Percentiles rank a stretch among this genome's conserved stretches.
Conservation (phyloP, 345 rosid species). For the Durio zibethinus region DNA sequence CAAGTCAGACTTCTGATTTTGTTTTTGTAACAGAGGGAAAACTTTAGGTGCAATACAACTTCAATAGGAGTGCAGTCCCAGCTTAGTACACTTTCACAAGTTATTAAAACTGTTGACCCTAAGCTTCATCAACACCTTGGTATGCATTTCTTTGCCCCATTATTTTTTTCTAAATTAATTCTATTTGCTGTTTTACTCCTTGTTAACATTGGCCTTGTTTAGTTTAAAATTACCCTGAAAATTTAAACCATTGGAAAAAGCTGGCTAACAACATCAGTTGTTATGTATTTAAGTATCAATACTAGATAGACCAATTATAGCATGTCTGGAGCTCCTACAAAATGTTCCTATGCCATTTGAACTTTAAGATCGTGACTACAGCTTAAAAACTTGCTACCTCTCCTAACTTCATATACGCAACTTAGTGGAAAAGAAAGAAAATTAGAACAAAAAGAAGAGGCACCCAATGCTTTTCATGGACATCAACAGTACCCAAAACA, state of each 20-base stretch:
- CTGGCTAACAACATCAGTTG: neutral
- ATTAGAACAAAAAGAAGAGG: neutral
- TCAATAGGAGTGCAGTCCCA: slow-evolving; percentile 93
- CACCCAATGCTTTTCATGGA: neutral
- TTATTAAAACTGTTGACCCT: slow-evolving; percentile 81
- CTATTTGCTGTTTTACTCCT: slow-evolving; percentile 1
- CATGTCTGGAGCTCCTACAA: neutral
- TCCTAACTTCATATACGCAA: neutral
- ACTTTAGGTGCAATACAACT: slow-evolving; percentile 64
- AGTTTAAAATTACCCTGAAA: neutral
- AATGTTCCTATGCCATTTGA: neutral
- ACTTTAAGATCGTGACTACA: neutral
- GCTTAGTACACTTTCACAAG: slow-evolving; percentile 73
- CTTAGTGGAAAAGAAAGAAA: neutral
- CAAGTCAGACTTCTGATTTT: slow-evolving; percentile 1
- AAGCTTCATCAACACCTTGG: slow-evolving; percentile 95
- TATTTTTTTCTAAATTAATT: slow-evolving; percentile 13
- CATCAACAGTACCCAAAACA: neutral
- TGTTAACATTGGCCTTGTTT: neutral
- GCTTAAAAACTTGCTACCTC: neutral
- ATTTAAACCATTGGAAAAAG: neutral
- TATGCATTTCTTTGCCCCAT: slow-evolving; percentile 21
- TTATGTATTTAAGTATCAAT: neutral
- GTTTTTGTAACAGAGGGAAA: slow-evolving; percentile 66
- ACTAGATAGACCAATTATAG: neutral